A percentile compares a stretch with the other conserved stretches of the same genome.
Evolutionary conservation across 2,329 filamentous ascomycete genomes (phyloP).

Genomic region (Pseudogymnoascus sp.): DNA sequence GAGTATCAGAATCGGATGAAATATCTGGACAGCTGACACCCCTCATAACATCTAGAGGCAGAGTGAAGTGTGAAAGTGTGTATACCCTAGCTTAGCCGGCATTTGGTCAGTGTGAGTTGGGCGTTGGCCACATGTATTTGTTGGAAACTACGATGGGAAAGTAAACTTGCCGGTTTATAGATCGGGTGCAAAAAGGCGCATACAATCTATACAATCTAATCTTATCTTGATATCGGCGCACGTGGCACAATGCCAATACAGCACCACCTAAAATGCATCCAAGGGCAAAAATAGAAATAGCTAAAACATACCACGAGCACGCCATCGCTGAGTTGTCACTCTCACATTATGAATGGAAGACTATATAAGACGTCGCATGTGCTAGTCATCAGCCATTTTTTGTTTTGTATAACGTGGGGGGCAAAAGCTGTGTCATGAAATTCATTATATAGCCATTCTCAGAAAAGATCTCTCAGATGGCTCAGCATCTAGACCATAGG

Average conservation of each 20-base stretch:
- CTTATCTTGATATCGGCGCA: not conserved
- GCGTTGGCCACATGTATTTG: not conserved
- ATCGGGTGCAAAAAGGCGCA: not conserved
- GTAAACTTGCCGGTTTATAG: not conserved
- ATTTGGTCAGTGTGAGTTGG: not conserved
- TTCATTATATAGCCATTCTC: not conserved
- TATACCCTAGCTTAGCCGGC: no score
- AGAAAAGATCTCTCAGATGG: not conserved
- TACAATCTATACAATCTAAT: slow-evolving; percentile 1
- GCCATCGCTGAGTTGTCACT: not conserved
- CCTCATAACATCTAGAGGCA: not conserved
- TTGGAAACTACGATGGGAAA: not conserved
- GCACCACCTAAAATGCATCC: not conserved
- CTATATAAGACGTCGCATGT: not conserved
- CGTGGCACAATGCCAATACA: not conserved
- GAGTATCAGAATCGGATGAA: not conserved
- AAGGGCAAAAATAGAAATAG: slow-evolving; percentile 8
- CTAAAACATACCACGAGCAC: slow-evolving; percentile 2
- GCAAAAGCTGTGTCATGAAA: not conserved
- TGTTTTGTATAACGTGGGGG: not conserved
- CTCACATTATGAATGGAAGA: slow-evolving; percentile 1
- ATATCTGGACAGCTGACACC: not conserved
- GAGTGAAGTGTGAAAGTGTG: not conserved
- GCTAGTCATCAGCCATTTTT: not conserved
- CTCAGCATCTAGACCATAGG: not conserved